Percentiles rank a stretch among this genome's conserved stretches.
Conservation (phyloP, 768 basidiomycete species). For the Jaapia argillacea region DNA sequence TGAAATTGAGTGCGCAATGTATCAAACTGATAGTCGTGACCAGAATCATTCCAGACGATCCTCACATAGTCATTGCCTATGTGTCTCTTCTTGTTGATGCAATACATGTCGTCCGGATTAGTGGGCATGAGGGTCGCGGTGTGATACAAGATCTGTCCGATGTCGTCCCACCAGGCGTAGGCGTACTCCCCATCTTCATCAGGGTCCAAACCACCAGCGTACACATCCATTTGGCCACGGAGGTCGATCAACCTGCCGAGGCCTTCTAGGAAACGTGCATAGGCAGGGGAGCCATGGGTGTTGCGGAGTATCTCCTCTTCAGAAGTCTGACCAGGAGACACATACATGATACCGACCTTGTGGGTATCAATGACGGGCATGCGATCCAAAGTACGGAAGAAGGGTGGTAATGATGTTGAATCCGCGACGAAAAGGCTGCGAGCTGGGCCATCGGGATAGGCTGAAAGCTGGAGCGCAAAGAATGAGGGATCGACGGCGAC, state of each 20-base stretch:
- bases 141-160: slow-evolving; percentile 90
- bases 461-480: slow-evolving; percentile 78
- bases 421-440: slow-evolving; percentile 39
- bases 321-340: slow-evolving; percentile 79
- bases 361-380: slow-evolving; percentile 96
- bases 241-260: slow-evolving; percentile 83
- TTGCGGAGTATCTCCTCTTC: slow-evolving; percentile 86
- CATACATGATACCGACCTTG: slow-evolving; percentile 94
- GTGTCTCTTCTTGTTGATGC: slow-evolving; percentile 84
- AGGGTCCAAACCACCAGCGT: slow-evolving; percentile 84
- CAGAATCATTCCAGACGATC: slow-evolving; percentile 97
- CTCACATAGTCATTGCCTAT: slow-evolving; percentile 96
- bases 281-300: slow-evolving; percentile 87
- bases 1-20: slow-evolving; percentile 91
- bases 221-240: slow-evolving; percentile 85
- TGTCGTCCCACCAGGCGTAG: slow-evolving; percentile 99
- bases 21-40: slow-evolving; percentile 81
- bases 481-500: slow-evolving; percentile 80
- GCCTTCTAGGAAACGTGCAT: slow-evolving; percentile 86
- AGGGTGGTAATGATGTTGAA: slow-evolving; percentile 41
- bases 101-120: slow-evolving; percentile 51
- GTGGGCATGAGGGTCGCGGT: slow-evolving; percentile 97
- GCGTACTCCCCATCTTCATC: slow-evolving; percentile 94
- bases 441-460: slow-evolving; percentile 48
- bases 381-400: slow-evolving; percentile 62